These are phyloP conservation scores for Neurospora sp. DNA, from an alignment of 2,329 filamentous ascomycete species.

Conservation along the genomic window DNA sequence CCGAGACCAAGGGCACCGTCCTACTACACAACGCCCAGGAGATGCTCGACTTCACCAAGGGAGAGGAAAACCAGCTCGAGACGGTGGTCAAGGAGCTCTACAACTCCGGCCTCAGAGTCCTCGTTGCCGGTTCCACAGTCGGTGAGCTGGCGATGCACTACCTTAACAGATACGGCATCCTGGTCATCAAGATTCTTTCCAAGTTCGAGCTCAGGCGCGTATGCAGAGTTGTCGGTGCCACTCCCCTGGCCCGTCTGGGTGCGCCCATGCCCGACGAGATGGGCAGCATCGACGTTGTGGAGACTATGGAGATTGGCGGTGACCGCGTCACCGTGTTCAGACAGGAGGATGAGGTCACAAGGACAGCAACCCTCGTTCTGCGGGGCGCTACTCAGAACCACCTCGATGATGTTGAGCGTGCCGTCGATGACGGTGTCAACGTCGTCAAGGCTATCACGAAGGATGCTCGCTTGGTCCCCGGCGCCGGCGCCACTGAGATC, in stretches of 20 bases:
- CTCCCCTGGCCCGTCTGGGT: slow-evolving; percentile 87
- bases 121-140: slow-evolving; percentile 85
- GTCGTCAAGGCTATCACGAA: slow-evolving; percentile 97
- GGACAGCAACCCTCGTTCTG: slow-evolving; percentile 88
- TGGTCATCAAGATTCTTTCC: slow-evolving; percentile 92
- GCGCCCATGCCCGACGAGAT: slow-evolving; percentile 99
- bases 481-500: slow-evolving; percentile 88
- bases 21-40: slow-evolving; percentile 95
- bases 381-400: slow-evolving; percentile 96
- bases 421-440: slow-evolving; percentile 96
- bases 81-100: slow-evolving; percentile 87
- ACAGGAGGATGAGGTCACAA: slow-evolving; percentile 85
- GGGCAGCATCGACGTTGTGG: slow-evolving; percentile 87
- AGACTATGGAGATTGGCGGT: slow-evolving; percentile 94
- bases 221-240: slow-evolving; percentile 92
- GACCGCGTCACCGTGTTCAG: slow-evolving; percentile 98
- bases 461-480: slow-evolving; percentile 82
- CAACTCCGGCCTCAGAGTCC: slow-evolving; percentile 84
- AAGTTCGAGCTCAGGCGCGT: slow-evolving; percentile 95
- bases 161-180: slow-evolving; percentile 91
- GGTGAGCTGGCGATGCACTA: slow-evolving; percentile 96
- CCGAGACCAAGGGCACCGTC: slow-evolving; percentile 97
- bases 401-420: slow-evolving; percentile 91
- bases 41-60: slow-evolving; percentile 97
- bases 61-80: slow-evolving; percentile 89